Base-by-base conservation (phyloP, 202 grass and related monocot genomes). In the Setaria viridis region DNA sequence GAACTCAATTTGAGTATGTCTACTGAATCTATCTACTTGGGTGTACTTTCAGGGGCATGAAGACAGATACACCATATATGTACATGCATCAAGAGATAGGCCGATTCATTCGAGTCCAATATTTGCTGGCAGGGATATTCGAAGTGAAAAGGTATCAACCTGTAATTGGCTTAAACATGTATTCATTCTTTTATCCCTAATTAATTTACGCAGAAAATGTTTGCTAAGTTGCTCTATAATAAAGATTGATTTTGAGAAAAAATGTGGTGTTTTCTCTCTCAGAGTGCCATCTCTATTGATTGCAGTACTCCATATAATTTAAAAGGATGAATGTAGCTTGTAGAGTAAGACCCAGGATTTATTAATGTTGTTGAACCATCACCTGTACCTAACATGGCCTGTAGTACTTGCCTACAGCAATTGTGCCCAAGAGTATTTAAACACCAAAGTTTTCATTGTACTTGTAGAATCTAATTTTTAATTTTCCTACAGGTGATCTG, bases 11-110 rank as follows among this genome's bases (percentile, higher is more conserved):
- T 59, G 13, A 35, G 69, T 47, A 85, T 62, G 42, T 32, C 57
- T 72, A 63, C 69, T 48, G 71, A 77, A 58, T 62, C 46, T 79
- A 70, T 39, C 20, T 34, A 48, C 71, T 51, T 72, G 51, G 30
- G 60, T 91, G 19, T 85, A 84, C 59, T 79, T 82, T 56, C 81
- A 99, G 97, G 97, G 97, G 2, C 92, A 99, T 90, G 97, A 99
- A 91, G 97, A 82, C 79, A 90, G 94, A 89, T 99, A 93, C 78
- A 94, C 94, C 73, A 87, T 99, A 80, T 99, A 99, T 17, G 81
- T 94, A 30, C 97, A 99, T 87, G 94, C 97, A 68, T 99, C 97
- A 89, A 89, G 90, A 81, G 92, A 97, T 67, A 94, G 70, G 64
- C 41, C 92, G 7, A 79, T 79, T 85, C 97, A 99, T 87, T 68